A percentile compares a stretch with the other conserved stretches of the same genome.
Evolutionary conservation across 768 basidiomycete species (phyloP).

Genomic region (Xerocomus potaroensis): DNA sequence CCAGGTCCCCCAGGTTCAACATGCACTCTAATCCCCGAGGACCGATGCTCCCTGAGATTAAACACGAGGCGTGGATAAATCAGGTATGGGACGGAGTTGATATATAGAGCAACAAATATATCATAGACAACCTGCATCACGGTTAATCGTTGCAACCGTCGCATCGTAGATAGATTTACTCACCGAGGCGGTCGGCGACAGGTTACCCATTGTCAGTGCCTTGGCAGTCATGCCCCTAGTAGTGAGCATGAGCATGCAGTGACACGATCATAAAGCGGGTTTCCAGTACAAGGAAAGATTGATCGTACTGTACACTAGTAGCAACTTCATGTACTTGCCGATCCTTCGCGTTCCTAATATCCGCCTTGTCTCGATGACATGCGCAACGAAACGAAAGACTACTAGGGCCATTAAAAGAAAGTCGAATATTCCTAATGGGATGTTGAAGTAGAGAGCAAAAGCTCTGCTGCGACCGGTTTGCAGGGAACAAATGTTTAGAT

Average conservation of each 20-base stretch:
- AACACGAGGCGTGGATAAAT: slow-evolving; percentile 10
- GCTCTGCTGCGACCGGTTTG: too few species aligned
- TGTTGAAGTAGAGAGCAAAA: too few species aligned
- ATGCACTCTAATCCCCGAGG: background rate
- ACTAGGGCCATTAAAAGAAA: slow-evolving; percentile 6
- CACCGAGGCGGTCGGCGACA: background rate
- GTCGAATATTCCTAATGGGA: background rate
- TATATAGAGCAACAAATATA: background rate
- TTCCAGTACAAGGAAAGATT: slow-evolving; percentile 11
- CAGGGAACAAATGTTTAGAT: too few species aligned
- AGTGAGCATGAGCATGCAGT: background rate
- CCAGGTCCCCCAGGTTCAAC: background rate
- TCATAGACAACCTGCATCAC: background rate
- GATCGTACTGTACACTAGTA: slow-evolving; percentile 6
- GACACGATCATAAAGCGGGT: background rate
- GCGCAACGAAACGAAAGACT: background rate
- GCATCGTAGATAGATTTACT: background rate
- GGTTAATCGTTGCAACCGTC: background rate
- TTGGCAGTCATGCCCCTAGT: slow-evolving; percentile 1
- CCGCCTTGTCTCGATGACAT: slow-evolving; percentile 2
- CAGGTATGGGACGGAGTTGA: slow-evolving; percentile 1
- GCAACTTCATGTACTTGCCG: slow-evolving; percentile 9
- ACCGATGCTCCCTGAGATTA: background rate
- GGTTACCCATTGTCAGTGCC: background rate
- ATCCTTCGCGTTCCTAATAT: background rate